Percentiles rank a stretch among this genome's conserved stretches.
phyloP scores from a whole-genome alignment of 768 basidiomycete genomes.

The Hericium alpestre region DNA sequence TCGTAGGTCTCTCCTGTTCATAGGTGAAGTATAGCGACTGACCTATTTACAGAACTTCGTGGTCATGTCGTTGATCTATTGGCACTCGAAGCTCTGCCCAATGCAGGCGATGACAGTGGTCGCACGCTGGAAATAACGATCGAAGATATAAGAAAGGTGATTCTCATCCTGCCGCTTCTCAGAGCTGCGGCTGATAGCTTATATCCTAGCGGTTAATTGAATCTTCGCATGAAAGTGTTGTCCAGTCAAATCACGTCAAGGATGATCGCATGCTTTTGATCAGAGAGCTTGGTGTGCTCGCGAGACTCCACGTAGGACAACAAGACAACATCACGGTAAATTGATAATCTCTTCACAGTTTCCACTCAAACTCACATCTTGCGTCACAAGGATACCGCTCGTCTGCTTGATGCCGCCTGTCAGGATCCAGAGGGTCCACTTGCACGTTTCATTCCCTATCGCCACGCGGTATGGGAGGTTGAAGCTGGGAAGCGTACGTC shows the following conservation, averaged over 20 bases:
- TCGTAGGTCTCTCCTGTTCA: background rate
- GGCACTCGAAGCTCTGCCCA: background rate
- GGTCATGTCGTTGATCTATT: background rate
- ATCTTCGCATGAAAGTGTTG: too few species aligned
- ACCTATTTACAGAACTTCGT: background rate
- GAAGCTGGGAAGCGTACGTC: conserved; percentile 32
- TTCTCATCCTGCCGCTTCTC: background rate
- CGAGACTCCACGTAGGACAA: background rate
- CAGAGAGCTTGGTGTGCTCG: conserved; percentile 7
- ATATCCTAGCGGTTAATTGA: too few species aligned
- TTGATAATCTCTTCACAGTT: too few species aligned
- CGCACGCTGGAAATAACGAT: background rate
- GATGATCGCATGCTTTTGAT: conserved; percentile 1
- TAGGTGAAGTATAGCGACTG: background rate
- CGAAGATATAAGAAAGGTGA: background rate
- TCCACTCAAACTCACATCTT: too few species aligned
- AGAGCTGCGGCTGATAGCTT: too few species aligned
- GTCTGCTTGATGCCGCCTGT: conserved; percentile 31
- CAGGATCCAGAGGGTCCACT: conserved; percentile 27
- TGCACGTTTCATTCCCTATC: conserved; percentile 38
- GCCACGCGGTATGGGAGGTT: conserved; percentile 45
- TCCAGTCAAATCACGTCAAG: too few species aligned
- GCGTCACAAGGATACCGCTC: conserved; percentile 9
- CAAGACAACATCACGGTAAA: too few species aligned
- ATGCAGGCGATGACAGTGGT: background rate